Base-by-base conservation (phyloP, 495 filamentous ascomycete species). In the Penicillium simplicissimum region DNA sequence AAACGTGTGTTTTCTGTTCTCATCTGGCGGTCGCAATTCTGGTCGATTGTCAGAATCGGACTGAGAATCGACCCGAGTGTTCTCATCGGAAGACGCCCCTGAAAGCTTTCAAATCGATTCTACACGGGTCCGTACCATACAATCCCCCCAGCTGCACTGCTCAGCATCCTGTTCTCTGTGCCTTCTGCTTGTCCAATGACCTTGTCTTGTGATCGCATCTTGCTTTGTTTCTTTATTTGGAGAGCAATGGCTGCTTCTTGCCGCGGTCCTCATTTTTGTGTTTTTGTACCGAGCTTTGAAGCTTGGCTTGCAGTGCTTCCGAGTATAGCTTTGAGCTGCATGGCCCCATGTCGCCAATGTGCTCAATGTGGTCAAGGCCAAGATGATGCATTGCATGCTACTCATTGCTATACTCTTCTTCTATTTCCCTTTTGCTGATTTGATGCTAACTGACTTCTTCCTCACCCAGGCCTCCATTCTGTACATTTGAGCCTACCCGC, bases 61-160 rank as follows among this genome's bases (percentile, higher is more conserved):
- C 57, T 59, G 57, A 43, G 28, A 57, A 43, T 57, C 36, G 47
- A 43, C 57, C 52, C 23, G 33, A 15, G 43, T n/a, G 14, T 52
- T 31, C 33, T 15, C 25, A 15, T 42, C n/a, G 34, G 8, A 7
- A 23, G 21, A 63, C 51, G 33, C 59, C 62, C 61, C 56, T 70
- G 64, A 67, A 67, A 52, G 62, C 55, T 65, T 55, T 53, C 15
- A 25, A 40, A 52, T 33, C 37, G 36, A 38, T 47, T 52, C 56
- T 60, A 51, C 61, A 48, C 57, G 57, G 54, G 69, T 71, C 47
- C 69, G 69, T 71, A 65, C 52, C 36, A 49, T 35, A 34, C 25
- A 43, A 34, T 23, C 36, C 36, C 21, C 19, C 7, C 23, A n/a
- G 33, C 37, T 36, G 7, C 11, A 34, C 15, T 33, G 35, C 14